Percentiles rank a stretch among this genome's conserved stretches.
phyloP scores from a whole-genome alignment of 1,284 basidiomycete species.

The Apiotrichum laibachii region DNA sequence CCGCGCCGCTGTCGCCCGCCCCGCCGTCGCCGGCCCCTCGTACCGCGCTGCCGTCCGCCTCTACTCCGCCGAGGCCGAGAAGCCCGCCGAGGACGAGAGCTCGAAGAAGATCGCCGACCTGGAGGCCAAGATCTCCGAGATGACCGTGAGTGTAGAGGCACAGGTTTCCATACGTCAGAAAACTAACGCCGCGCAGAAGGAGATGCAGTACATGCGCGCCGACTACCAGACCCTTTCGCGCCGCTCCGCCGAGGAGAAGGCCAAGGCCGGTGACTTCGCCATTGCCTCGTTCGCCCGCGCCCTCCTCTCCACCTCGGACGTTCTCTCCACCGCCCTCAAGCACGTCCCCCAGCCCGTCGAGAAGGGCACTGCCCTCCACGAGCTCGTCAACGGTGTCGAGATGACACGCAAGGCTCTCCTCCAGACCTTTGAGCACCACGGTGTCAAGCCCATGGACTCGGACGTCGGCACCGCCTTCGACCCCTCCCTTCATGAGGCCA shows the following conservation, averaged over 20 bases:
- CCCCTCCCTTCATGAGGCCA: constrained; percentile 90
- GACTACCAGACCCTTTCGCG: constrained; percentile 94
- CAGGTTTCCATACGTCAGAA: neutral
- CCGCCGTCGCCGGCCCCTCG: constrained; percentile 3
- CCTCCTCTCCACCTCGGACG: constrained; percentile 87
- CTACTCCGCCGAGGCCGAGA: constrained; percentile 17
- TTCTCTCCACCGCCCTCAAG: constrained; percentile 77
- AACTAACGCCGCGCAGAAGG: constrained; percentile 57
- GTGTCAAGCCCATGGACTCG: constrained; percentile 74
- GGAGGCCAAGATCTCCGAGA: constrained; percentile 23
- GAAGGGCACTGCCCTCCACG: constrained; percentile 59
- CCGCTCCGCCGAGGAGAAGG: constrained; percentile 83
- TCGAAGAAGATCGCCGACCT: constrained; percentile 26
- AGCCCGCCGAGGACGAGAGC: constrained; percentile 14
- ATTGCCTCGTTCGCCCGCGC: constrained; percentile 86
- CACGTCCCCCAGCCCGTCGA: constrained; percentile 64
- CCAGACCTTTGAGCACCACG: constrained; percentile 85
- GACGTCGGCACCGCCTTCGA: constrained; percentile 83
- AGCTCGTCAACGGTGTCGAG: constrained; percentile 80
- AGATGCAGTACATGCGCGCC: constrained; percentile 82
- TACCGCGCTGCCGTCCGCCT: constrained; percentile 11
- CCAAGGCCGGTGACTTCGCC: constrained; percentile 87
- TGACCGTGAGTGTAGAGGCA: constrained; percentile 8
- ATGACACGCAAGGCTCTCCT: constrained; percentile 87
- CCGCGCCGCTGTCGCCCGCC: constrained; percentile 21